phyloP scores from a whole-genome alignment of 1,139 yeast genomes.

The Arxiozyma slooffiae region DNA sequence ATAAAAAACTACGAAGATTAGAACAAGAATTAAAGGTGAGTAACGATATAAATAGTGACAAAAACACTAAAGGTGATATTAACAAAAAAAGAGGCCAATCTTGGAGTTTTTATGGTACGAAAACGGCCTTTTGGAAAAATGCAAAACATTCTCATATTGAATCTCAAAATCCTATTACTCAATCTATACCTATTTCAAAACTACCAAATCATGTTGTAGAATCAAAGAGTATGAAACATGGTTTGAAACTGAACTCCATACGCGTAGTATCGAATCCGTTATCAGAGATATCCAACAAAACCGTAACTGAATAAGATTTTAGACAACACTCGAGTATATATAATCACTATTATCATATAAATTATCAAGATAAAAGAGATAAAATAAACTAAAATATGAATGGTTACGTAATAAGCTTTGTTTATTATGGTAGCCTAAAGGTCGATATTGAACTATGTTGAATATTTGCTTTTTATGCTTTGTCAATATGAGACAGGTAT shows the following conservation, averaged over 20 bases:
- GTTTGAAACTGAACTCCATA: slow-evolving; percentile 10
- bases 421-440: too few species aligned
- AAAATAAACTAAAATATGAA: too few species aligned
- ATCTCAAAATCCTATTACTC: slow-evolving; percentile 12
- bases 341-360: background rate
- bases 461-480: too few species aligned
- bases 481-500: too few species aligned
- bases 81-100: slow-evolving; percentile 4
- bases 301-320: background rate
- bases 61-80: background rate
- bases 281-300: background rate
- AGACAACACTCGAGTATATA: background rate
- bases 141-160: slow-evolving; percentile 5
- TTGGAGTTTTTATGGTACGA: slow-evolving; percentile 12
- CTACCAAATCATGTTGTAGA: background rate
- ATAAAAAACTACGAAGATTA: slow-evolving; percentile 12
- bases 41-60: background rate
- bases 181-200: background rate
- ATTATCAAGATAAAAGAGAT: too few species aligned
- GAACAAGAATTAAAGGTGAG: slow-evolving; percentile 9
- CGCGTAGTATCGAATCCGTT: slow-evolving; percentile 6
- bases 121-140: slow-evolving; percentile 5
- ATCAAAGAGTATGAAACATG: slow-evolving; percentile 13
- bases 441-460: too few species aligned
- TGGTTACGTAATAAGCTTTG: too few species aligned